Evolutionary conservation across 306 rosid genomes (phyloP).

Genomic region (Dalbergia cultrata): DNA sequence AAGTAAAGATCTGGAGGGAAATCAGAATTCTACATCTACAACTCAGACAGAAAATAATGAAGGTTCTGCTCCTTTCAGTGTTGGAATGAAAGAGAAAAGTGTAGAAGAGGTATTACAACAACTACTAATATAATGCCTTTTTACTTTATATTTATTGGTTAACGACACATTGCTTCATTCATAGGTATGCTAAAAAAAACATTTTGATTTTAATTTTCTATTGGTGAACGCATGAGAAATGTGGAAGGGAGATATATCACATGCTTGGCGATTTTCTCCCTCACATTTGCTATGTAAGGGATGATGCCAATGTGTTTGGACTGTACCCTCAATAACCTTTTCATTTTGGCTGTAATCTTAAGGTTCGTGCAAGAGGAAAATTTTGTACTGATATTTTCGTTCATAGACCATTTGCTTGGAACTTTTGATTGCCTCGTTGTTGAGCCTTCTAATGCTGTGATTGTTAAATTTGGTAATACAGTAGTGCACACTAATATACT

Average conservation of each 20-base stretch:
- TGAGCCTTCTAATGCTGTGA: constrained; percentile 13
- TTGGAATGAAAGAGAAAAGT: constrained; percentile 41
- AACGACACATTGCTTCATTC: constrained; percentile 21
- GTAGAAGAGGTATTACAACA: constrained; percentile 59
- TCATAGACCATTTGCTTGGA: constrained; percentile 6
- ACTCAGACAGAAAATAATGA: constrained; percentile 52
- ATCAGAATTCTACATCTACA: constrained; percentile 50
- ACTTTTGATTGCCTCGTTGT: constrained; percentile 1
- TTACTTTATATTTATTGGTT: constrained; percentile 16
- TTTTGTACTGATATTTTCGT: neutral
- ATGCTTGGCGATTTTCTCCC: constrained; percentile 1
- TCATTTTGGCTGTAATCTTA: neutral
- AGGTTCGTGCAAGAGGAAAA: neutral
- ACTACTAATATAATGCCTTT: neutral
- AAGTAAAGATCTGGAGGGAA: constrained; percentile 54
- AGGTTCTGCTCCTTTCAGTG: constrained; percentile 49
- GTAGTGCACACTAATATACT: neutral
- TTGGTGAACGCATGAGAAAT: constrained; percentile 21
- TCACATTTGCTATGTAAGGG: neutral
- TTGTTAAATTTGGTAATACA: constrained; percentile 27
- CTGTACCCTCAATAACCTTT: neutral
- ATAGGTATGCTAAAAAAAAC: constrained; percentile 13
- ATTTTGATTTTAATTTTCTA: constrained; percentile 35
- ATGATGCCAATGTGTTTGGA: neutral
- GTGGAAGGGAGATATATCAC: neutral